These are phyloP conservation scores for Cladosporium austrohemisphaericum DNA, from an alignment of 2,329 filamentous ascomycete genomes.

Conservation along the genomic window DNA sequence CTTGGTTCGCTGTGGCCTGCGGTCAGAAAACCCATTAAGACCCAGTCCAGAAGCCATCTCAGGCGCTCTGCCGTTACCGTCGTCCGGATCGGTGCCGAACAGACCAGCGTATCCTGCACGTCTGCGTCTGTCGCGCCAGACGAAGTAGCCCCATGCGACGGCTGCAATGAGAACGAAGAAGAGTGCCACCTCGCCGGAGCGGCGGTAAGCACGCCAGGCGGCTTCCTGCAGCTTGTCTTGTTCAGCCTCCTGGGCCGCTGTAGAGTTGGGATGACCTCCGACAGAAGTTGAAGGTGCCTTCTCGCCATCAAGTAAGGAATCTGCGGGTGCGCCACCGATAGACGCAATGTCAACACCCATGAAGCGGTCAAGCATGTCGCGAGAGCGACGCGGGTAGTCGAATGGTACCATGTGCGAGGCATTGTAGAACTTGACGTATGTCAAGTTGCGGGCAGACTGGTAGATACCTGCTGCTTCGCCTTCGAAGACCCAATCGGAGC, in stretches of 20 bases:
- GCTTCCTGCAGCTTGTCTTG: slow-evolving; percentile 74
- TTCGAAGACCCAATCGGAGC: slow-evolving; percentile 90
- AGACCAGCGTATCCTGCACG: slow-evolving; percentile 45
- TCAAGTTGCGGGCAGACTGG: slow-evolving; percentile 90
- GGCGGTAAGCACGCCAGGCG: slow-evolving; percentile 84
- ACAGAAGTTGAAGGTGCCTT: slow-evolving; percentile 42
- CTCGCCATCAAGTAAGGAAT: slow-evolving; percentile 81
- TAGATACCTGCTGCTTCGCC: slow-evolving; percentile 83
- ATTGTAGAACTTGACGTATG: slow-evolving; percentile 93
- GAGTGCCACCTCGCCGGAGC: slow-evolving; percentile 80
- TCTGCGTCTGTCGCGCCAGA: slow-evolving; percentile 54
- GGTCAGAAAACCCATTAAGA: slow-evolving; percentile 24
- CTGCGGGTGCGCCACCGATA: slow-evolving; percentile 75
- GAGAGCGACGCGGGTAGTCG: slow-evolving; percentile 77
- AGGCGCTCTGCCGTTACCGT: slow-evolving; percentile 42
- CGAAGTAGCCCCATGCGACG: slow-evolving; percentile 67
- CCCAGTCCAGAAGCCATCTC: slow-evolving; percentile 44
- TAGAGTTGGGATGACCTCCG: slow-evolving; percentile 63
- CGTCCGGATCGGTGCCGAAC: slow-evolving; percentile 33
- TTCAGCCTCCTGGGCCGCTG: slow-evolving; percentile 62
- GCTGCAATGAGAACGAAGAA: slow-evolving; percentile 75
- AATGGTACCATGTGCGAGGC: slow-evolving; percentile 98
- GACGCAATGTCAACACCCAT: slow-evolving; percentile 86
- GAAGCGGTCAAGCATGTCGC: slow-evolving; percentile 97
- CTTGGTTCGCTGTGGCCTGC: slow-evolving; percentile 35